Evolutionary conservation across 148 eudicot species (phyloP).

Genomic region (Oxyria digyna): DNA sequence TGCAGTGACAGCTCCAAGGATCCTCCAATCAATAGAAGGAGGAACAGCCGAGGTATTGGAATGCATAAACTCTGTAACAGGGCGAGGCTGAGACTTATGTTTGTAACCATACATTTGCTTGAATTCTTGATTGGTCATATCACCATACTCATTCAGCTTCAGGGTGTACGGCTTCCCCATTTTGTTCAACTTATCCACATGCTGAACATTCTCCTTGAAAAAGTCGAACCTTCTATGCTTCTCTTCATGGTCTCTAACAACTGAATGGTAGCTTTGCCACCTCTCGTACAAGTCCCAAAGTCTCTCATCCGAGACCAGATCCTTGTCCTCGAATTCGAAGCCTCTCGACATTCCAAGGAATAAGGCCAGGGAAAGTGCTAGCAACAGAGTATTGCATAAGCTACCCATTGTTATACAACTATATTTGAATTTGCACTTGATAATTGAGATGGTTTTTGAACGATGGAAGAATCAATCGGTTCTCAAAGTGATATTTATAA

Average conservation of each 20-base stretch:
- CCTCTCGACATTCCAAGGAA: constrained; percentile 17
- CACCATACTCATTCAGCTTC: constrained; percentile 38
- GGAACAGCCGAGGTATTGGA: constrained; percentile 33
- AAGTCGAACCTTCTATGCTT: constrained; percentile 42
- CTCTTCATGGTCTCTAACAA: constrained; percentile 31
- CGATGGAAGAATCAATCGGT: no score
- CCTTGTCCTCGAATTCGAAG: constrained; percentile 33
- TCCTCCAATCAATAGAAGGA: constrained; percentile 53
- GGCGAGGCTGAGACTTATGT: constrained; percentile 23
- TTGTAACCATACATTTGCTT: constrained; percentile 37
- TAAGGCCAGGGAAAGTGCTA: constrained; percentile 19
- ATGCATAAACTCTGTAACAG: constrained; percentile 35
- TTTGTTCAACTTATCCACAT: constrained; percentile 36
- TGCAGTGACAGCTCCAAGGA: constrained; percentile 53
- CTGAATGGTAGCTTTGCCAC: constrained; percentile 44
- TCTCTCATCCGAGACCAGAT: constrained; percentile 36
- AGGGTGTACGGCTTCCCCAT: constrained; percentile 51
- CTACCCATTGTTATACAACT: neutral
- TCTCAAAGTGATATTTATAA: no score
- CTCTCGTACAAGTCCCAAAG: constrained; percentile 47
- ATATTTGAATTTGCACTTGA: no score
- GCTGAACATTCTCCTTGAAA: constrained; percentile 42
- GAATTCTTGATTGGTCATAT: constrained; percentile 49
- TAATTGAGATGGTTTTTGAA: no score
- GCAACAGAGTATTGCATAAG: constrained; percentile 15